Evolutionary conservation across 768 basidiomycete species (phyloP), one percentile per base, ranked within the genome.

Genomic region (Lentinula detonsa): DNA sequence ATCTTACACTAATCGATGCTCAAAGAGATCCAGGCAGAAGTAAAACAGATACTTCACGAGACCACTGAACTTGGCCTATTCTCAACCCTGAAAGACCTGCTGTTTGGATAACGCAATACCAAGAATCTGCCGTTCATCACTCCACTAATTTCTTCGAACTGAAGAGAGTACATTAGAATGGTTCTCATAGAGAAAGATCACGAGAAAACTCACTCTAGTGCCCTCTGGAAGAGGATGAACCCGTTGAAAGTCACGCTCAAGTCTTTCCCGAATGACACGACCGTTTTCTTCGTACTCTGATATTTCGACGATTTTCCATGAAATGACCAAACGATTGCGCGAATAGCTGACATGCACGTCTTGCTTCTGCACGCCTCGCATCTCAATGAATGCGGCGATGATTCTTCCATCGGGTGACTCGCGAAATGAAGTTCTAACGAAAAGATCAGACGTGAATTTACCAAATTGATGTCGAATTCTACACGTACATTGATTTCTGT

Each of bases 281-380:
- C 81, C 85, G 21, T 79, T 78, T 62, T 90, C 87, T 64, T 82
- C 79, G 73, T 78, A 81, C 69, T 90, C 88, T 11, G 76, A 74
- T 53, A 84, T 76, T 65, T 81, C 84, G 59, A 82, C 76, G 9
- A 76, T 80, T 61, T 81, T 78, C 89, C 89, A 91, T 16, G 82
- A 86, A 42, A 91, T 77, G 40, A 87, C 76, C 9, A 91, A 74
- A 49, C 82, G 75, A 64, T 81, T 79, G 57, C 80, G 78, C 57
- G 87, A 86, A 65, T 83, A 91, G 68, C 84, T 89, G 67, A 91
- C 85, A 64, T 91, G 88, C 59, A 90, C 82, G 62, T 91, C 84
- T 61, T 89, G 81, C 69, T 90, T 91, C 67, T 77, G 78, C 46
- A 91, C 82, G 33, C 87, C 86, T 2, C 80, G 79, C 66, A 91